phyloP scores from a whole-genome alignment of 306 rosid species.

The Hippophae rhamnoides region DNA sequence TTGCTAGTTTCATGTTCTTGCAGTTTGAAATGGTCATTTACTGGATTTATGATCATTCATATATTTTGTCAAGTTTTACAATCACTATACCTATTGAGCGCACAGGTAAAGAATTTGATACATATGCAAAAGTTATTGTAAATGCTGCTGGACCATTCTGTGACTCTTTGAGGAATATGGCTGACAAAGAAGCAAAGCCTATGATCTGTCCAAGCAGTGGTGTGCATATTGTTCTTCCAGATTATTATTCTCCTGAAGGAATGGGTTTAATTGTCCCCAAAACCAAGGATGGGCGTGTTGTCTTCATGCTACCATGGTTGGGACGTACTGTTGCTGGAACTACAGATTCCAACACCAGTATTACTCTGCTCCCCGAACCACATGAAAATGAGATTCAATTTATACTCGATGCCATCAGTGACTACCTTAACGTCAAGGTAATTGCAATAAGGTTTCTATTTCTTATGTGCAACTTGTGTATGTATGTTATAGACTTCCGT shows the following conservation, averaged over 20 bases:
- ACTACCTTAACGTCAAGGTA: conserved; percentile 92
- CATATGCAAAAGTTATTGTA: conserved; percentile 90
- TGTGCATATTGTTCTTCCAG: conserved; percentile 91
- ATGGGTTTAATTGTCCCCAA: conserved; percentile 98
- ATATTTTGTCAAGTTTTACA: conserved; percentile 14
- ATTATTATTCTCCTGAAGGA: conserved; percentile 97
- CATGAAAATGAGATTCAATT: conserved; percentile 95
- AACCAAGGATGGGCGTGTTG: conserved; percentile 96
- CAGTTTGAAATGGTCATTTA: too few relatives aligned
- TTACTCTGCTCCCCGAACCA: conserved; percentile 89
- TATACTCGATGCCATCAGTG: conserved; percentile 88
- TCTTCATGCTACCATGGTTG: conserved; percentile 98
- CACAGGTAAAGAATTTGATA: conserved; percentile 75
- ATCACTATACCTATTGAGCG: conserved; percentile 21
- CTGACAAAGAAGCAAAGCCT: conserved; percentile 45
- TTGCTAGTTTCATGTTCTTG: too few relatives aligned
- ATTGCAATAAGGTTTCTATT: conserved; percentile 17
- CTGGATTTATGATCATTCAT: background rate
- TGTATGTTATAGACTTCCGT: too few relatives aligned
- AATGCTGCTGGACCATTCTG: conserved; percentile 98
- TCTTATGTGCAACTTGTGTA: background rate
- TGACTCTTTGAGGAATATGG: conserved; percentile 79
- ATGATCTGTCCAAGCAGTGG: conserved; percentile 98
- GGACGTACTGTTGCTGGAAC: conserved; percentile 98
- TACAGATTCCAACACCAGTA: conserved; percentile 79